These are phyloP conservation scores for Lasiosphaeris hirsuta DNA, from an alignment of 495 filamentous ascomycete species.

Conservation along the genomic window DNA sequence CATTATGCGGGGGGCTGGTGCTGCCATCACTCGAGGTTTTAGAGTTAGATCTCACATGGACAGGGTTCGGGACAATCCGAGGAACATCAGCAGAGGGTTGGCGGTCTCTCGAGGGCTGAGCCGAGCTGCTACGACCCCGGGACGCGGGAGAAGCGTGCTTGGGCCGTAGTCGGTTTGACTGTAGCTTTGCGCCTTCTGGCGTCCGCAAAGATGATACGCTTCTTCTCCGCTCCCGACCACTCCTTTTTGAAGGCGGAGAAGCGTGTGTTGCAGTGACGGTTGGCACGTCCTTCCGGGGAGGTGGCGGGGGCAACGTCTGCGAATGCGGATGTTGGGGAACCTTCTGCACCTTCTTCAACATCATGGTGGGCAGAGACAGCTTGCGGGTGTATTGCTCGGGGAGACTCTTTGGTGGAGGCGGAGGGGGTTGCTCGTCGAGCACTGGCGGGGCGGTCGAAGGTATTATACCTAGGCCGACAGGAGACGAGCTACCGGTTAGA, in stretches of 20 bases:
- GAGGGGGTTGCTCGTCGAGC: background rate
- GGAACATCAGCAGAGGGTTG: slow-evolving; percentile 21
- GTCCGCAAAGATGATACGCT: background rate
- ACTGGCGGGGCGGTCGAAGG: background rate
- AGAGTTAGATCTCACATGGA: slow-evolving; percentile 8
- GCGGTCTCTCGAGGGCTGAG: slow-evolving; percentile 29
- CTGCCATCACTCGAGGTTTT: slow-evolving; percentile 31
- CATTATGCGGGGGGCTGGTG: slow-evolving; percentile 12
- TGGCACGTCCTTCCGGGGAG: slow-evolving; percentile 4
- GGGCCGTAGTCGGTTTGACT: slow-evolving; percentile 28
- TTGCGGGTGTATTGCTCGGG: slow-evolving; percentile 7
- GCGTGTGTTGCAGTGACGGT: slow-evolving; percentile 15
- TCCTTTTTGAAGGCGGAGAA: background rate
- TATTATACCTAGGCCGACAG: background rate
- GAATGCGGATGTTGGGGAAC: slow-evolving; percentile 9
- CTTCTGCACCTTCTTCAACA: slow-evolving; percentile 23
- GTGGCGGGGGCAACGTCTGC: slow-evolving; percentile 8
- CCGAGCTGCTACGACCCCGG: slow-evolving; percentile 39
- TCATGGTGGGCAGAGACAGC: slow-evolving; percentile 8
- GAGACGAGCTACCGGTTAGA: background rate
- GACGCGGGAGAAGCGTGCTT: slow-evolving; percentile 22
- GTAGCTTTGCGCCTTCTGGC: slow-evolving; percentile 17
- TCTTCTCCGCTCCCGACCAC: background rate
- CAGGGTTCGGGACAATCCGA: slow-evolving; percentile 25
- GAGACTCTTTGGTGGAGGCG: slow-evolving; percentile 5